Conservation (phyloP, 2,329 filamentous ascomycete species). For the Aureobasidium sp. region DNA sequence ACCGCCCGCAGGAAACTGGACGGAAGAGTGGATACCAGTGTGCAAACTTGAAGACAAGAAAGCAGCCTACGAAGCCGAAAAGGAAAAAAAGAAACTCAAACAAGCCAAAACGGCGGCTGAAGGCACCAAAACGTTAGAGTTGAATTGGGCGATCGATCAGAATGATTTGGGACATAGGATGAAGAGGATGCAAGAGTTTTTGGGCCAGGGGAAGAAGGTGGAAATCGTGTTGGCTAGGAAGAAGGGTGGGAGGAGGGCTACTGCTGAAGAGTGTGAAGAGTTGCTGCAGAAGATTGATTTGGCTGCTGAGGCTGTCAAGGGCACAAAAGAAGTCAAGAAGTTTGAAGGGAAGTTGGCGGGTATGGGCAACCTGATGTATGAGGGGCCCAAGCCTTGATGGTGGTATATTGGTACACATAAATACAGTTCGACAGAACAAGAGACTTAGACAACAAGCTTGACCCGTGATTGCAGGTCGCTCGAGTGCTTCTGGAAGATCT, state of each 20-base stretch:
- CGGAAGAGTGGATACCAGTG: constrained; percentile 45
- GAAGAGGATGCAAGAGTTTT: constrained; percentile 57
- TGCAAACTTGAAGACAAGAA: constrained; percentile 62
- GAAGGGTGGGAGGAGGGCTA: constrained; percentile 52
- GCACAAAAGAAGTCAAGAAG: constrained; percentile 37
- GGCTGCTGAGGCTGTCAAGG: constrained; percentile 33
- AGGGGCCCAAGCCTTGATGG: constrained; percentile 24
- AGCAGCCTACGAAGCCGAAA: constrained; percentile 39
- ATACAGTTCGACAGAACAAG: neutral
- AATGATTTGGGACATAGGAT: constrained; percentile 69
- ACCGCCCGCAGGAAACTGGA: constrained; percentile 16
- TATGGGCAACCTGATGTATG: constrained; percentile 37
- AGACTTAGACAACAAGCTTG: neutral
- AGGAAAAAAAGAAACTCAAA: constrained; percentile 30
- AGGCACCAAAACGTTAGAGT: constrained; percentile 66
- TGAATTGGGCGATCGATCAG: constrained; percentile 77
- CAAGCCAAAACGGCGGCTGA: constrained; percentile 36
- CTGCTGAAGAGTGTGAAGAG: constrained; percentile 49
- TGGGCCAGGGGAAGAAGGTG: constrained; percentile 66
- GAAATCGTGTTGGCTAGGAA: constrained; percentile 64
- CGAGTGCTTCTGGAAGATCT: constrained; percentile 64
- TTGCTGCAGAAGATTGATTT: constrained; percentile 46
- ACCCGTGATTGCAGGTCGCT: constrained; percentile 39
- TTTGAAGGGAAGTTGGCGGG: constrained; percentile 39
- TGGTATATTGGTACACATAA: neutral